These are phyloP conservation scores for Fusarium sp. DNA, from an alignment of 2,329 filamentous ascomycete species.

Conservation along the genomic window DNA sequence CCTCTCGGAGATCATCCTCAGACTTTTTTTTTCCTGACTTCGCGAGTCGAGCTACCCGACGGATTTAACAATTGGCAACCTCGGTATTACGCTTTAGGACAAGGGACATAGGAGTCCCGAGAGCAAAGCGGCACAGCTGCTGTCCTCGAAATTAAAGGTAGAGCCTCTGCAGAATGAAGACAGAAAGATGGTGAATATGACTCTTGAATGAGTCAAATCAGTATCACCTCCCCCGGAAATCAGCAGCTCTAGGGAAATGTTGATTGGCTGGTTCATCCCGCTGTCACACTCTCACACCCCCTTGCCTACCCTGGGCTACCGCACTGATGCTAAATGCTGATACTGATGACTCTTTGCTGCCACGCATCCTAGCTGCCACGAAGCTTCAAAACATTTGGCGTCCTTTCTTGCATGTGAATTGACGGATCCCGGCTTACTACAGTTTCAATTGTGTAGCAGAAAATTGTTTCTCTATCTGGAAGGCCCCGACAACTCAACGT, in stretches of 20 bases:
- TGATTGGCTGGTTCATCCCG: slow-evolving; percentile 29
- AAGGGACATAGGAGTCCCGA: background rate
- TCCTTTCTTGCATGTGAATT: slow-evolving; percentile 24
- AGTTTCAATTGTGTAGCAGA: background rate
- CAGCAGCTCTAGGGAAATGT: slow-evolving; percentile 23
- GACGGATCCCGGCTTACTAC: background rate
- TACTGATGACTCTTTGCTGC: slow-evolving; percentile 38
- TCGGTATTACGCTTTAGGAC: slow-evolving; percentile 35
- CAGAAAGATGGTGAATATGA: slow-evolving; percentile 19
- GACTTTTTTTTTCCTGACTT: slow-evolving; percentile 21
- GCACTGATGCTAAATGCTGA: background rate
- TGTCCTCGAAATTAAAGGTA: slow-evolving; percentile 13
- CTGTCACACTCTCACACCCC: slow-evolving; percentile 33
- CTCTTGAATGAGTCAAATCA: slow-evolving; percentile 36
- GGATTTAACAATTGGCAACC: slow-evolving; percentile 35
- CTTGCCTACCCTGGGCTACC: slow-evolving; percentile 11
- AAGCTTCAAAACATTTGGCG: slow-evolving; percentile 21
- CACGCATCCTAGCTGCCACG: slow-evolving; percentile 35
- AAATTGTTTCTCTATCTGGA: background rate
- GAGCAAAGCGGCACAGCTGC: slow-evolving; percentile 11
- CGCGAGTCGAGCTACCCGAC: background rate
- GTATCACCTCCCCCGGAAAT: slow-evolving; percentile 21
- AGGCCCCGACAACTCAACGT: background rate
- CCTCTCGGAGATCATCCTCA: slow-evolving; percentile 30
- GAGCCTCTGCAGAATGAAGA: slow-evolving; percentile 32